Conservation (phyloP, 352 stramenopile genomes). For the Peronospora belbahrii region DNA sequence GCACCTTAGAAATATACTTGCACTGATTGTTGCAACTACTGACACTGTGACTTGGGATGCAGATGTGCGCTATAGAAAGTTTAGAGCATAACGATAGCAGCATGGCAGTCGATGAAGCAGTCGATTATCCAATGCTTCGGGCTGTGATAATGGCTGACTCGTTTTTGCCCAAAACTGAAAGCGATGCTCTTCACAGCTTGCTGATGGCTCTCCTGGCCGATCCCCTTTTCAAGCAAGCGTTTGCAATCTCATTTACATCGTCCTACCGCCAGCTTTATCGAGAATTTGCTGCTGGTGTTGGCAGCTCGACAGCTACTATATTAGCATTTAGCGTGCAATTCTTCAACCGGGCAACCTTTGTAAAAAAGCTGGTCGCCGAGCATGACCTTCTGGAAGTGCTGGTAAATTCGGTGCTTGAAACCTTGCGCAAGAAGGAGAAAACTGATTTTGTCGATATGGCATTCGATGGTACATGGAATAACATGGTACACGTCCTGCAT, state of each 20-base stretch:
- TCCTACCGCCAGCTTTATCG: conserved; percentile 87
- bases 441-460: conserved; percentile 34
- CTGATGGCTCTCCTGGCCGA: conserved; percentile 95
- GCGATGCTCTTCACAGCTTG: conserved; percentile 86
- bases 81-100: conserved; percentile 32
- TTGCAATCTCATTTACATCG: conserved; percentile 92
- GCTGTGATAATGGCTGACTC: conserved; percentile 80
- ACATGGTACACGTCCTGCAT: conserved; percentile 34
- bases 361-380: conserved; percentile 74
- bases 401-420: conserved; percentile 61
- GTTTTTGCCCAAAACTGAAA: conserved; percentile 72
- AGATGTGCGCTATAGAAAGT: conserved; percentile 34
- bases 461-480: conserved; percentile 42
- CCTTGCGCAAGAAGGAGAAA: conserved; percentile 50
- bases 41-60: conserved; percentile 7
- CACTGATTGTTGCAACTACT: conserved; percentile 4
- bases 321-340: conserved; percentile 95
- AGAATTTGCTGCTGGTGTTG: conserved; percentile 66
- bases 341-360: conserved; percentile 96
- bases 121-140: conserved; percentile 54
- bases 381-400: conserved; percentile 72
- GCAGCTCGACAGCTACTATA: conserved; percentile 83
- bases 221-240: conserved; percentile 93
- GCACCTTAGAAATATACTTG: neutral
- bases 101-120: conserved; percentile 32